Evolutionary conservation across 495 filamentous ascomycete genomes (phyloP).

Genomic region (Neurospora sublineolata): DNA sequence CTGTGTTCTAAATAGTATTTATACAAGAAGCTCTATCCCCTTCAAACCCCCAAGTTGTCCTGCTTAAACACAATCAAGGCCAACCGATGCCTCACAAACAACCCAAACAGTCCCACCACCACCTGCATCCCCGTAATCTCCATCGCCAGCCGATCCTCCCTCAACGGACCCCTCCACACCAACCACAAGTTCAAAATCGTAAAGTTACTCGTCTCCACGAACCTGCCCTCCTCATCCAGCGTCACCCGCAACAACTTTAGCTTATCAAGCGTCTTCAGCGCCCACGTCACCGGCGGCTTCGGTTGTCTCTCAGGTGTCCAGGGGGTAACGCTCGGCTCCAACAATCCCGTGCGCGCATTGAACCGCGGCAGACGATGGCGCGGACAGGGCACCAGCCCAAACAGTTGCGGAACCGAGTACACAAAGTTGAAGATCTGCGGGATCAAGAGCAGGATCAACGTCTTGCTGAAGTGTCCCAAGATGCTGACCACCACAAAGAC

Average conservation of each 20-base stretch:
- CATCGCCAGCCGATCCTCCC: constrained; percentile 69
- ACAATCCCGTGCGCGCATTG: constrained; percentile 66
- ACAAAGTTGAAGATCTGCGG: constrained; percentile 95
- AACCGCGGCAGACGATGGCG: constrained; percentile 84
- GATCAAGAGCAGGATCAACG: constrained; percentile 76
- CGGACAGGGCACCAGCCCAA: constrained; percentile 80
- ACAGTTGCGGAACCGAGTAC: constrained; percentile 85
- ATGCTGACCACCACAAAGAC: constrained; percentile 96
- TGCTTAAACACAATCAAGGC: constrained; percentile 74
- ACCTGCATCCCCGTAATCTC: constrained; percentile 67
- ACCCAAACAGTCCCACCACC: constrained; percentile 60
- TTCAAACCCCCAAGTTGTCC: constrained; percentile 53
- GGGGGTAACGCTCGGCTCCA: constrained; percentile 73
- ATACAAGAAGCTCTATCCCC: neutral
- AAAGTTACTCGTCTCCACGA: constrained; percentile 77
- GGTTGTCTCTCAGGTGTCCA: constrained; percentile 62
- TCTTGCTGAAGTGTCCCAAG: constrained; percentile 96
- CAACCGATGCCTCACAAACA: constrained; percentile 75
- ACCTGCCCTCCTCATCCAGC: constrained; percentile 51
- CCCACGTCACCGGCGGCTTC: constrained; percentile 42
- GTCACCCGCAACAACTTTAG: constrained; percentile 54
- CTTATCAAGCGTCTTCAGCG: constrained; percentile 51
- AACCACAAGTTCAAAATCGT: constrained; percentile 93
- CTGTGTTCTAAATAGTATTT: neutral
- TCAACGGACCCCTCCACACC: constrained; percentile 86